Evolutionary conservation across 495 filamentous ascomycete genomes (phyloP).

Genomic region (Penicillium cataractarum): DNA sequence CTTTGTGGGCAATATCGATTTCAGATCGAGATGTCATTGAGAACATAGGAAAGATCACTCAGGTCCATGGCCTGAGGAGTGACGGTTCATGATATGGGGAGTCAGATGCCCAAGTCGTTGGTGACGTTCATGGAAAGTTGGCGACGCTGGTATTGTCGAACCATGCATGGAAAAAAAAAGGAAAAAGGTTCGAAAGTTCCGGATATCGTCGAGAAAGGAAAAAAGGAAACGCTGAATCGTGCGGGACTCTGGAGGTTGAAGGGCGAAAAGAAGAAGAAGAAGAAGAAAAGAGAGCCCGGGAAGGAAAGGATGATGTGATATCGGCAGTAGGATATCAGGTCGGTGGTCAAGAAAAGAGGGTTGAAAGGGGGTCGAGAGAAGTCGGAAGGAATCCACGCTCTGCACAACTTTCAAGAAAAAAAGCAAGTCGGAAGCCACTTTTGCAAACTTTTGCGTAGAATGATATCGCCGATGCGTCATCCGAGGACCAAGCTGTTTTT

Average conservation of each 20-base stretch:
- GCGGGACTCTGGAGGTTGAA: conserved; percentile 13
- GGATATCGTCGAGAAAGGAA: conserved; percentile 18
- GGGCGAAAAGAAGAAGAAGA: background rate
- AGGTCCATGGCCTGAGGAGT: conserved; percentile 11
- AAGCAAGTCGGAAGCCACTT: too few relatives aligned
- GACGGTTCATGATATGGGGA: conserved; percentile 19
- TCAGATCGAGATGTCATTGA: conserved; percentile 27
- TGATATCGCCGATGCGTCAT: too few relatives aligned
- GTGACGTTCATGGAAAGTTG: conserved; percentile 18
- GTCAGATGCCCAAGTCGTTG: conserved; percentile 20
- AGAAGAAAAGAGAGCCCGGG: conserved; percentile 13
- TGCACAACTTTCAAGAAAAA: conserved; percentile 13
- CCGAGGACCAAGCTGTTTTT: conserved; percentile 15
- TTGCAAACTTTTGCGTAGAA: too few relatives aligned
- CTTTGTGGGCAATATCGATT: conserved; percentile 25
- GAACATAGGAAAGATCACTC: conserved; percentile 38
- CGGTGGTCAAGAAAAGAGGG: conserved; percentile 12
- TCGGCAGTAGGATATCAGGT: conserved; percentile 24
- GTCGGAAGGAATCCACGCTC: conserved; percentile 14
- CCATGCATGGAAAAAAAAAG: conserved; percentile 4
- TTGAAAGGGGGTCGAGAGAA: conserved; percentile 5
- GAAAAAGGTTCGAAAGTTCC: conserved; percentile 10
- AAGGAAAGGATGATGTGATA: conserved; percentile 29
- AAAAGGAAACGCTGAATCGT: conserved; percentile 26
- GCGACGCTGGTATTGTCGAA: conserved; percentile 2